Percentiles rank a stretch among this genome's conserved stretches.
Evolutionary conservation across 2,329 filamentous ascomycete genomes (phyloP).

Genomic region (Ascosphaera pollenicola): DNA sequence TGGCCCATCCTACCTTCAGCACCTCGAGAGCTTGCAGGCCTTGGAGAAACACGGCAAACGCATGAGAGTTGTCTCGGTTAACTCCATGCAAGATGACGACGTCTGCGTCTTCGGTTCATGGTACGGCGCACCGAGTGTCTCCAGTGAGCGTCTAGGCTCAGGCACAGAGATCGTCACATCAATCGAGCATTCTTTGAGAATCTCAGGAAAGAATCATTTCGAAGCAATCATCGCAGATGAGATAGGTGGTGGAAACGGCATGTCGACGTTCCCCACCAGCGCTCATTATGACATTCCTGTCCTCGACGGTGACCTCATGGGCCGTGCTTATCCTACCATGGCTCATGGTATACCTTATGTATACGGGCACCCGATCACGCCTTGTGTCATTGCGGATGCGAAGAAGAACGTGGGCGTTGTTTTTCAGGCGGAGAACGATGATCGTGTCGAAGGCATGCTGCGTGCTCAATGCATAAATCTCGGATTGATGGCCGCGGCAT

Average conservation of each 20-base stretch:
- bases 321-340: slow-evolving; percentile 20
- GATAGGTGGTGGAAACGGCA: slow-evolving; percentile 19
- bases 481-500: slow-evolving; percentile 7
- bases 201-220: slow-evolving; percentile 15
- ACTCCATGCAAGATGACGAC: slow-evolving; percentile 17
- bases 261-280: slow-evolving; percentile 14
- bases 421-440: slow-evolving; percentile 5
- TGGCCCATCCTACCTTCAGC: slow-evolving; percentile 23
- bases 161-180: slow-evolving; percentile 10
- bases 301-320: slow-evolving; percentile 28
- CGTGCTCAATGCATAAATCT: slow-evolving; percentile 8
- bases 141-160: slow-evolving; percentile 9
- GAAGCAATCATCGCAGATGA: slow-evolving; percentile 14
- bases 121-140: slow-evolving; percentile 19
- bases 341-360: slow-evolving; percentile 21
- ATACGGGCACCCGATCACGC: slow-evolving; percentile 18
- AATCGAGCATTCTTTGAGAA: slow-evolving; percentile 17
- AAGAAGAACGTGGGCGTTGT: slow-evolving; percentile 17
- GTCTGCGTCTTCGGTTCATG: slow-evolving; percentile 23
- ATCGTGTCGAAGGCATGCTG: slow-evolving; percentile 7
- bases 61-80: slow-evolving; percentile 21
- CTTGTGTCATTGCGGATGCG: slow-evolving; percentile 17
- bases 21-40: slow-evolving; percentile 21
- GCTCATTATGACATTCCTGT: slow-evolving; percentile 14
- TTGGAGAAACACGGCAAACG: slow-evolving; percentile 13